phyloP scores from a whole-genome alignment of 805 yeast species.

The Hanseniaspora meyeri region DNA sequence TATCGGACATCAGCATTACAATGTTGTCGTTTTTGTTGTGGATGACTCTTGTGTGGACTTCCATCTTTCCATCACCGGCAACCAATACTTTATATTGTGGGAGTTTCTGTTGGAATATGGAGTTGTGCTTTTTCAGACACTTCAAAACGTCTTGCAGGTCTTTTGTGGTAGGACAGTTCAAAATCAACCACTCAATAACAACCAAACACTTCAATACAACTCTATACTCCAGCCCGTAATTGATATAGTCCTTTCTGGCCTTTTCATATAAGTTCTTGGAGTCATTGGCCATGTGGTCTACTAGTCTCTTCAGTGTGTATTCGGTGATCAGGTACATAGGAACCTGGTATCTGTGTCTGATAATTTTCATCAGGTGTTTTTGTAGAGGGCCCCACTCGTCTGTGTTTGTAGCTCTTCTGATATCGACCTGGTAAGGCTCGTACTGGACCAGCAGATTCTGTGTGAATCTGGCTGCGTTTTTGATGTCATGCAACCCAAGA shows the following conservation, averaged over 20 bases:
- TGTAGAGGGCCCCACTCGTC: slow-evolving; percentile 45
- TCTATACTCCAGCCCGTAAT: slow-evolving; percentile 32
- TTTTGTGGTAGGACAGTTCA: slow-evolving; percentile 27
- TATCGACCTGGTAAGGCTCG: slow-evolving; percentile 29
- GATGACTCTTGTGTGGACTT: slow-evolving; percentile 29
- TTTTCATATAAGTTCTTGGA: slow-evolving; percentile 29
- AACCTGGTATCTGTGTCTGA: slow-evolving; percentile 24
- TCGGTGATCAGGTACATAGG: slow-evolving; percentile 26
- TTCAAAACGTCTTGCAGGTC: slow-evolving; percentile 25
- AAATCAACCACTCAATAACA: slow-evolving; percentile 26
- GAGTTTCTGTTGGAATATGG: slow-evolving; percentile 25
- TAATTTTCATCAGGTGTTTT: slow-evolving; percentile 30
- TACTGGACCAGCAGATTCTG: slow-evolving; percentile 31
- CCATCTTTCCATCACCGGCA: slow-evolving; percentile 30
- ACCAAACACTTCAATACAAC: slow-evolving; percentile 30
- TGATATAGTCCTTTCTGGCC: slow-evolving; percentile 31
- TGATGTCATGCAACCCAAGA: slow-evolving; percentile 29
- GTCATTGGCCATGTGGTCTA: slow-evolving; percentile 28
- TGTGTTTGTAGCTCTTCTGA: slow-evolving; percentile 38
- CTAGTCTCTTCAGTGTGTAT: slow-evolving; percentile 27
- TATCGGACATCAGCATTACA: slow-evolving; percentile 23
- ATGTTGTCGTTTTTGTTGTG: slow-evolving; percentile 27
- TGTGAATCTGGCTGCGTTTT: slow-evolving; percentile 31
- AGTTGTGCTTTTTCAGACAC: slow-evolving; percentile 26
- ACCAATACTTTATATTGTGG: slow-evolving; percentile 24